Evolutionary conservation across 306 rosid species (phyloP).

Genomic region (Quercus engelmannii): DNA sequence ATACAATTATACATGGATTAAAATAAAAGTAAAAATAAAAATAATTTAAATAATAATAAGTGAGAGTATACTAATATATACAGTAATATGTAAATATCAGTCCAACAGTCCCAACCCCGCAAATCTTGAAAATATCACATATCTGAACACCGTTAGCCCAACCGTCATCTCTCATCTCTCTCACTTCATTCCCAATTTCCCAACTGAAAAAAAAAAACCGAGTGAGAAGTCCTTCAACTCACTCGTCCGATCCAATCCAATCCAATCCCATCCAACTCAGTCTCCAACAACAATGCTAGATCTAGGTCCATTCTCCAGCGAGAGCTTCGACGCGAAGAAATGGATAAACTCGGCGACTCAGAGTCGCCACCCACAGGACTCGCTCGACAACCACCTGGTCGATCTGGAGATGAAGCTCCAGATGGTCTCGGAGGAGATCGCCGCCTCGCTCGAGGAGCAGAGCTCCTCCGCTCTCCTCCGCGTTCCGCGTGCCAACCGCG

Average conservation of each 20-base stretch:
- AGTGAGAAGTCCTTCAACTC: not conserved
- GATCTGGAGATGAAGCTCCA: conserved; percentile 97
- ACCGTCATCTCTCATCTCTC: conserved; percentile 28
- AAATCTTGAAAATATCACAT: not conserved
- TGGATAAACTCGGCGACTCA: conserved; percentile 93
- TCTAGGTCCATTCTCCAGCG: conserved; percentile 83
- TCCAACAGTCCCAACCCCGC: too few species aligned
- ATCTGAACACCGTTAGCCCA: not conserved
- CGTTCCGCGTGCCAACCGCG: conserved; percentile 92
- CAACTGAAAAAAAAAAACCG: not conserved
- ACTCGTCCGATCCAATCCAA: not conserved
- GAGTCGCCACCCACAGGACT: conserved; percentile 81
- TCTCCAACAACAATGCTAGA: conserved; percentile 64
- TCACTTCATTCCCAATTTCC: not conserved
- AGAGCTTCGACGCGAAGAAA: conserved; percentile 82
- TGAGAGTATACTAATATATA: too few species aligned
- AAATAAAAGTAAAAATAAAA: too few species aligned
- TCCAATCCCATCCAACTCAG: not conserved
- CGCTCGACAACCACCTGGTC: conserved; percentile 74
- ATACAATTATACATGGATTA: too few species aligned
- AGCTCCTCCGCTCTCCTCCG: conserved; percentile 90
- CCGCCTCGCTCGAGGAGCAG: conserved; percentile 91
- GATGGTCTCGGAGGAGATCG: conserved; percentile 90
- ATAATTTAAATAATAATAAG: too few species aligned
- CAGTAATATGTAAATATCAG: too few species aligned